Evolutionary conservation across 805 yeast species (phyloP), one percentile per base, ranked within the genome.

Genomic region (Lipomyces japonicus): DNA sequence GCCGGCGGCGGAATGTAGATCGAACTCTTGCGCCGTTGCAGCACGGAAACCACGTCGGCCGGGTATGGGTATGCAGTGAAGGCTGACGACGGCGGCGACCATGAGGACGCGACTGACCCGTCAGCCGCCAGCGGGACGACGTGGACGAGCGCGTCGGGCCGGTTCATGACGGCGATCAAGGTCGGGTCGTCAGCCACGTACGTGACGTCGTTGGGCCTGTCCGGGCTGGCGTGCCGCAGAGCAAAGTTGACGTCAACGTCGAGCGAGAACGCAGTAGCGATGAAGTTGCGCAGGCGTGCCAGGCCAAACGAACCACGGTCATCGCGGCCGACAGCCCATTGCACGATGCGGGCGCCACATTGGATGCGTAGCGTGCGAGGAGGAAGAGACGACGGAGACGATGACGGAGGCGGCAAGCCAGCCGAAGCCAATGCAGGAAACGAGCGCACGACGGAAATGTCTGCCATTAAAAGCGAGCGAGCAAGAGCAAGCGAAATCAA

Each of bases 1-100:
- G 47, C n/a, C 12, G 58, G 56, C 18, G 58, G 58, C n/a, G 57
- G 47, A 25, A 51, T 42, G 46, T 22, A 46, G 19, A 46, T 42
- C 19, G 51, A 43, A 3, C 45, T 25, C 21, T 50, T 46, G 21
- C 51, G 49, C 10, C 42, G 42, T 14, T 32, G 42, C 31, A 37
- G 18, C 26, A 34, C 37, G 2, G 23, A 28, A 46, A 28, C 24
- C 31, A 40, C 4, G n/a, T n/a, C n/a, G n/a, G n/a, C n/a, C n/a
- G n/a, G n/a, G n/a, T n/a, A n/a, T n/a, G n/a, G n/a, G n/a, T n/a
- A n/a, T n/a, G n/a, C n/a, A n/a, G n/a, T n/a, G 35, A 21, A 6
- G 19, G n/a, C 19, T 12, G 19, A 22, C 49, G 49, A 7, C 39
- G 44, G 24, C 18, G n/a, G n/a, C n/a, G n/a, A n/a, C n/a, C n/a